A percentile compares a stretch with the other conserved stretches of the same genome.
These are phyloP conservation scores for Cicer judaicum DNA, from an alignment of 306 rosid genomes.

Conservation along the genomic window DNA sequence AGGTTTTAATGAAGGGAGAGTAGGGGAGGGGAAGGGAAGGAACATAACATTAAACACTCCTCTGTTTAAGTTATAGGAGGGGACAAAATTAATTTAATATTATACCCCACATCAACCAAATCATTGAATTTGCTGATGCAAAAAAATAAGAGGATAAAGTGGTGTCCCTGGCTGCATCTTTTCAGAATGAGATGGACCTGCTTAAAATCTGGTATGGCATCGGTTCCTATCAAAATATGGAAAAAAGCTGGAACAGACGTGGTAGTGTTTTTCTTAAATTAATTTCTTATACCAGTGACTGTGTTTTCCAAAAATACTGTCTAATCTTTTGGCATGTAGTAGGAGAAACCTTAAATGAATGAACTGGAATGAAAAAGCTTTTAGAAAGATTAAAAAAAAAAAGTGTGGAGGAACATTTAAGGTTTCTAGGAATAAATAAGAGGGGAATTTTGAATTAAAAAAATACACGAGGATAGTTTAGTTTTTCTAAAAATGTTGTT, in stretches of 20 bases:
- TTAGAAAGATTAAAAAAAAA: not conserved
- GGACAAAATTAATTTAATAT: not conserved
- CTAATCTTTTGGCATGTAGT: not conserved
- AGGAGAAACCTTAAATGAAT: not conserved
- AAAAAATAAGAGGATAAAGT: not conserved
- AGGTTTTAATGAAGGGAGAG: not conserved
- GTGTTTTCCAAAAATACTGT: not conserved
- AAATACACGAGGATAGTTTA: not conserved
- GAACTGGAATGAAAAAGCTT: not conserved
- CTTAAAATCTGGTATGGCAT: not conserved
- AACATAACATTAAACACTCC: not conserved
- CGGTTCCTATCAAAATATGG: not conserved
- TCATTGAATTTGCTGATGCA: constrained; percentile 1
- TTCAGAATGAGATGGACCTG: not conserved
- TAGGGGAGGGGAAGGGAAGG: constrained; percentile 6
- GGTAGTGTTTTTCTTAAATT: not conserved
- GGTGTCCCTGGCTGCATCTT: not conserved
- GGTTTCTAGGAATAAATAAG: constrained; percentile 6
- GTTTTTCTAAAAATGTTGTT: not conserved
- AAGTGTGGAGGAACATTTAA: not conserved
- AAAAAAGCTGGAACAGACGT: not conserved
- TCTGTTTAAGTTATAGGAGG: not conserved
- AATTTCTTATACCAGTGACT: not conserved
- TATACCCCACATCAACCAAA: not conserved
- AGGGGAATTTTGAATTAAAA: not conserved